phyloP scores from a whole-genome alignment of 192 early-diverging fungal genomes.

The Coemansia sp. region DNA sequence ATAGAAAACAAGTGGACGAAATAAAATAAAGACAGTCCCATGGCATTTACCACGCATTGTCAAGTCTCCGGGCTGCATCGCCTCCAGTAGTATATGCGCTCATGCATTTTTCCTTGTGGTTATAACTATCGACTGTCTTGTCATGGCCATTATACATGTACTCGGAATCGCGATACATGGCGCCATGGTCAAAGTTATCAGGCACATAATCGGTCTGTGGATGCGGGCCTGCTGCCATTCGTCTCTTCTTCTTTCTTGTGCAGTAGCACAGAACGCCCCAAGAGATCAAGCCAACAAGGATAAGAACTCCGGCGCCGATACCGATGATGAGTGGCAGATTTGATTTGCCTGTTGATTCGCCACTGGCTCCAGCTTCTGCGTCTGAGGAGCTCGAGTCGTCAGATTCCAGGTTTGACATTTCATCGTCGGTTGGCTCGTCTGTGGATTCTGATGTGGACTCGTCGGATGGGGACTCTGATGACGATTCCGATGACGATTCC shows the following conservation, averaged over 20 bases:
- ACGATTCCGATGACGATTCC: background rate
- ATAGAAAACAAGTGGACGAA: background rate
- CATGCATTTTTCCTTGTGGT: background rate
- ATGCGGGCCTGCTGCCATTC: background rate
- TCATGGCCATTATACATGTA: background rate
- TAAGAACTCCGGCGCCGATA: conserved; percentile 8
- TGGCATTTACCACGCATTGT: background rate
- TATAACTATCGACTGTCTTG: background rate
- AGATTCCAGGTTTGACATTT: background rate
- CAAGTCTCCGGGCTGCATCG: background rate
- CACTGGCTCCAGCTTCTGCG: background rate
- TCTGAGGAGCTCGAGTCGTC: background rate
- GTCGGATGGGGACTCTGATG: background rate
- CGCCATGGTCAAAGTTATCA: background rate
- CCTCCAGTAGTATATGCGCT: background rate
- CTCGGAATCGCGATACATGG: background rate
- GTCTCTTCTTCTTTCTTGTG: conserved; percentile 18
- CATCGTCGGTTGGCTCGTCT: conserved; percentile 1
- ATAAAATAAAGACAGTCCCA: background rate
- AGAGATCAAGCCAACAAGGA: conserved; percentile 22
- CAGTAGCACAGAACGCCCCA: conserved; percentile 26
- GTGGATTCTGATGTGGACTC: background rate
- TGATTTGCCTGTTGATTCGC: background rate
- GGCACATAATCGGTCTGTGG: background rate
- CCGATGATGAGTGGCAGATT: conserved; percentile 10